Evolutionary conservation across 495 filamentous ascomycete species (phyloP).

Genomic region (Talaromyces trachyspermus): DNA sequence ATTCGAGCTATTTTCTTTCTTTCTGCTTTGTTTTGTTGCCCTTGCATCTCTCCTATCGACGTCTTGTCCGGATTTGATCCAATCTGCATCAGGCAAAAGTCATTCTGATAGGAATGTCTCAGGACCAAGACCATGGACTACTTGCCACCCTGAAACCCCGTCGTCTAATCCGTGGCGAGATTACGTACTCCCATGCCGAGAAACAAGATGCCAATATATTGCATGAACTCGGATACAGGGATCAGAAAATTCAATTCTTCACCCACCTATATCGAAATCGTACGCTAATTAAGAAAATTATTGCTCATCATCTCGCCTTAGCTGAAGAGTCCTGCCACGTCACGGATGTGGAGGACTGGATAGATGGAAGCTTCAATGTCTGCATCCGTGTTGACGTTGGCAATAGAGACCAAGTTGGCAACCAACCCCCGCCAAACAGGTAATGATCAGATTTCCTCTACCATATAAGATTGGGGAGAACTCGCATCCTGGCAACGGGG

Average conservation of each 20-base stretch:
- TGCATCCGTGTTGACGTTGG: conserved; percentile 22
- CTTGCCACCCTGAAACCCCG: too few species aligned
- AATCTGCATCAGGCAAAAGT: too few species aligned
- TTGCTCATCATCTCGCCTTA: conserved; percentile 18
- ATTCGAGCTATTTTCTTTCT: too few species aligned
- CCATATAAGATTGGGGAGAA: conserved; percentile 26
- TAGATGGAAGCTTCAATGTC: conserved; percentile 28
- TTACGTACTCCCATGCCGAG: conserved; percentile 18
- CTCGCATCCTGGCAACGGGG: conserved; percentile 21
- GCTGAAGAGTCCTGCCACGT: conserved; percentile 10
- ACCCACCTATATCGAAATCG: conserved; percentile 11
- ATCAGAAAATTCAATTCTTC: conserved; percentile 16
- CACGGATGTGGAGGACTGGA: conserved; percentile 20
- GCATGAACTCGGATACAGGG: conserved; percentile 17
- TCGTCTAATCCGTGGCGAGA: conserved; percentile 9
- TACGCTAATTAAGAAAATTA: conserved; percentile 8
- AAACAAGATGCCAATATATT: conserved; percentile 19
- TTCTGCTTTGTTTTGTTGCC: too few species aligned
- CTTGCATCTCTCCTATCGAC: too few species aligned
- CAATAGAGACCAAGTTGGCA: too few species aligned
- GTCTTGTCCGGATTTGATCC: too few species aligned
- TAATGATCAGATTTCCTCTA: conserved; percentile 29
- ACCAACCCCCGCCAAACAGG: too few species aligned
- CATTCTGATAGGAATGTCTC: too few species aligned
- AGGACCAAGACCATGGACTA: too few species aligned